A percentile compares a stretch with the other conserved stretches of the same genome.
Conservation (phyloP, 2,329 filamentous ascomycete genomes). For the Bipolaris cookei region DNA sequence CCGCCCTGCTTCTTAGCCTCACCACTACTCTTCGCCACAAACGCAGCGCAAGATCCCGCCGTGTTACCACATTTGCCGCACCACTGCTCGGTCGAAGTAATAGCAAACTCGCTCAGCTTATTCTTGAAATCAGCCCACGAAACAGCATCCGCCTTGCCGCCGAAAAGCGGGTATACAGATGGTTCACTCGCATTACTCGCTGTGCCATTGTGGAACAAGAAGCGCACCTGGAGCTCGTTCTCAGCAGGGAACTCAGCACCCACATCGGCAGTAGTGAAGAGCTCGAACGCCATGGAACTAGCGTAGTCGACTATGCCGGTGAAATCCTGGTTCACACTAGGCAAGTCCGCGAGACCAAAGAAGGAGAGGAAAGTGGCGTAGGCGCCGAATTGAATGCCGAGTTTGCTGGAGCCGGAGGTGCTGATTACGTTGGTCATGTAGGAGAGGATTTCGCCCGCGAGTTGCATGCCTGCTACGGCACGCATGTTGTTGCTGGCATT, state of each 20-base stretch:
- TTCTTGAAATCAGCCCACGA: slow-evolving; percentile 72
- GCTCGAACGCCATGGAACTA: slow-evolving; percentile 80
- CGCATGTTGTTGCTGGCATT: slow-evolving; percentile 63
- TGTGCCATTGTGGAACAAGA: slow-evolving; percentile 69
- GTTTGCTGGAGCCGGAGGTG: slow-evolving; percentile 47
- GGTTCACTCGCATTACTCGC: slow-evolving; percentile 54
- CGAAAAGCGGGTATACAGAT: slow-evolving; percentile 66
- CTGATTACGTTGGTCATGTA: slow-evolving; percentile 55
- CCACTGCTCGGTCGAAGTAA: slow-evolving; percentile 71
- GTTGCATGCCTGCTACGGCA: slow-evolving; percentile 56
- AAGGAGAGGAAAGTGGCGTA: slow-evolving; percentile 67
- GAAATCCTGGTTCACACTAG: slow-evolving; percentile 65
- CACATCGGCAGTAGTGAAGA: slow-evolving; percentile 58
- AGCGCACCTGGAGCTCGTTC: slow-evolving; percentile 64
- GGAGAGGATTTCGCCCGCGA: slow-evolving; percentile 54
- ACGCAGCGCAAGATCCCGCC: slow-evolving; percentile 68
- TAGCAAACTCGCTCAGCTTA: slow-evolving; percentile 69
- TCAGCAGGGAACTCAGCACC: slow-evolving; percentile 50
- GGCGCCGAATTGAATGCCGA: slow-evolving; percentile 65
- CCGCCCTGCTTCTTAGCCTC: slow-evolving; percentile 24
- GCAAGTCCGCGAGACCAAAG: slow-evolving; percentile 64
- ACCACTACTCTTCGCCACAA: slow-evolving; percentile 29
- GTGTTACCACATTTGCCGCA: slow-evolving; percentile 77
- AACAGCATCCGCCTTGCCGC: slow-evolving; percentile 61
- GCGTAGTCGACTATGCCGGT: slow-evolving; percentile 83